Conservation (phyloP, 2,329 filamentous ascomycete species). For the Dichotomopilus funicola region DNA sequence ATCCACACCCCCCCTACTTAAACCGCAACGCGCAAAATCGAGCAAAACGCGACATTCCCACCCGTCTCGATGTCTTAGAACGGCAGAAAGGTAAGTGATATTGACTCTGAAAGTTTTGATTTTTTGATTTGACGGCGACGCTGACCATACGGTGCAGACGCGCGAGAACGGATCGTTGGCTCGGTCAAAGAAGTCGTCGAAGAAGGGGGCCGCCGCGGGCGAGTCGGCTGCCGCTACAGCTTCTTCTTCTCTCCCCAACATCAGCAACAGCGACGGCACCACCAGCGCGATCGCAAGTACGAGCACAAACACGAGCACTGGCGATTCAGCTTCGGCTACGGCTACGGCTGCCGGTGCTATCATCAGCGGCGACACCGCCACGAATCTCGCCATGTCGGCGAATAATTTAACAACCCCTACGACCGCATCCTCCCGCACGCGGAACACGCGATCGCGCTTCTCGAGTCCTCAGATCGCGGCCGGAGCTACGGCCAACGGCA, state of each 20-base stretch:
- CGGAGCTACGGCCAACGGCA: too few species aligned
- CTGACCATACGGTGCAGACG: conserved; percentile 24
- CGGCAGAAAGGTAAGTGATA: conserved; percentile 21
- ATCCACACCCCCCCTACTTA: conserved; percentile 8
- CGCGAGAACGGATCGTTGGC: conserved; percentile 18
- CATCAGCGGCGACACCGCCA: conserved; percentile 3
- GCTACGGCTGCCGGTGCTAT: background rate
- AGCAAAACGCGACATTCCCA: conserved; percentile 23
- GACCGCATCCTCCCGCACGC: conserved; percentile 39
- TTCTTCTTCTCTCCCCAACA: conserved; percentile 4
- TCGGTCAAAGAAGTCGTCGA: conserved; percentile 23
- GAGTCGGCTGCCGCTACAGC: conserved; percentile 9
- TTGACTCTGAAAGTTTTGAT: background rate
- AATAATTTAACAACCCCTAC: conserved; percentile 1
- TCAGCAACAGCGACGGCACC: background rate
- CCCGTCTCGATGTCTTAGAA: conserved; percentile 18
- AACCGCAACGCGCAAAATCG: conserved; percentile 20
- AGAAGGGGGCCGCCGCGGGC: conserved; percentile 21
- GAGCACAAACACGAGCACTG: conserved; percentile 15
- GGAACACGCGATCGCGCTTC: conserved; percentile 49
- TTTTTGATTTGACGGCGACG: conserved; percentile 11
- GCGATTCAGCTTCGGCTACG: conserved; percentile 11
- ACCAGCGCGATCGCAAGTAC: too few species aligned
- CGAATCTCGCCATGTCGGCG: conserved; percentile 16
- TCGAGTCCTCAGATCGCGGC: conserved; percentile 41